Evolutionary conservation across 306 rosid species (phyloP).

Genomic region (Citrullus mucosospermus): DNA sequence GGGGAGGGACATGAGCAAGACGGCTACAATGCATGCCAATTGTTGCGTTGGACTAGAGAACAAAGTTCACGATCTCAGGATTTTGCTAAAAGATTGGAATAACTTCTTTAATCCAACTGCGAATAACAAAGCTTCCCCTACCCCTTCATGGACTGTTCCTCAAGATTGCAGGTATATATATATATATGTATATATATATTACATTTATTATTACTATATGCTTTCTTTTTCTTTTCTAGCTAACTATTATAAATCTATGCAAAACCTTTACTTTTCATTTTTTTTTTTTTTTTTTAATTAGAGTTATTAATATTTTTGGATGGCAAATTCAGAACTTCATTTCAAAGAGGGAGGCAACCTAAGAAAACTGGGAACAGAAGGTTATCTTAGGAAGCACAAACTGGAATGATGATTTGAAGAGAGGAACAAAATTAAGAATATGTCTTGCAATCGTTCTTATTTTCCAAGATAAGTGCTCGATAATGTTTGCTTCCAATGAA

Average conservation of each 20-base stretch:
- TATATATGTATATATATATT: too few species aligned
- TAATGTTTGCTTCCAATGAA: too few species aligned
- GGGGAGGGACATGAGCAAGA: slow-evolving; percentile 27
- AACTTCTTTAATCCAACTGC: slow-evolving; percentile 20
- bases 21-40: slow-evolving; percentile 78
- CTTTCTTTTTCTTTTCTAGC: too few species aligned
- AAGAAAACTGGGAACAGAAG: not conserved
- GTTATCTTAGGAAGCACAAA: not conserved
- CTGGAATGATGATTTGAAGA: too few species aligned
- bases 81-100: slow-evolving; percentile 69
- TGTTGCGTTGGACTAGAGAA: slow-evolving; percentile 67
- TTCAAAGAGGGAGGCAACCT: not conserved
- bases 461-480: too few species aligned
- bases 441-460: too few species aligned
- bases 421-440: too few species aligned
- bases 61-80: slow-evolving; percentile 54
- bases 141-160: slow-evolving; percentile 48
- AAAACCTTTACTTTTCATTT: not conserved
- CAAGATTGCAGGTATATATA: slow-evolving; percentile 44
- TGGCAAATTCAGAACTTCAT: not conserved
- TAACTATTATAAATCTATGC: too few species aligned
- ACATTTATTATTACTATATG: too few species aligned
- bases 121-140: not conserved
- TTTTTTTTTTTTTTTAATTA: too few species aligned
- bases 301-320: too few species aligned